Percentiles rank a stretch among this genome's conserved stretches.
Evolutionary conservation across 345 rosid genomes (phyloP).

Genomic region (Rhodamnia argentea): DNA sequence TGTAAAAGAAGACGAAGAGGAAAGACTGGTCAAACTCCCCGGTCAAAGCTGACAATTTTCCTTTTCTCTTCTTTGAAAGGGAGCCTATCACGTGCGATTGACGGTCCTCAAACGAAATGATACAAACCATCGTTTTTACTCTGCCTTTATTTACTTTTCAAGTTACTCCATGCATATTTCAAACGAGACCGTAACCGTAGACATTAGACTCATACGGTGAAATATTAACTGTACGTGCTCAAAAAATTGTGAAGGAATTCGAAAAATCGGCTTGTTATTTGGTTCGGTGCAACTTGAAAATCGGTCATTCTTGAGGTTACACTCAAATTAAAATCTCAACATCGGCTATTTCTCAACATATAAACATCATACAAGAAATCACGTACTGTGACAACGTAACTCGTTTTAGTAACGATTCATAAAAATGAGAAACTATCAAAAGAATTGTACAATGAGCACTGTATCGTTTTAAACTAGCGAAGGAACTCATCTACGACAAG

Average conservation of each 20-base stretch:
- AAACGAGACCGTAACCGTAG: neutral
- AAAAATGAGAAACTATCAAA: neutral
- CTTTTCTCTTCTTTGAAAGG: neutral
- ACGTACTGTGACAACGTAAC: neutral
- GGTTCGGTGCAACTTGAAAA: neutral
- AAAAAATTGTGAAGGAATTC: neutral
- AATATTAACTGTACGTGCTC: neutral
- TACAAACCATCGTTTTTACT: neutral
- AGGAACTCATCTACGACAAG: neutral
- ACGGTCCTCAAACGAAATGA: neutral
- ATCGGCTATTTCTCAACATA: neutral
- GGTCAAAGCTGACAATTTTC: neutral
- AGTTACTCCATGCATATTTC: neutral
- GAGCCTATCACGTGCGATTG: neutral
- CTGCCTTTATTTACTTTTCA: neutral
- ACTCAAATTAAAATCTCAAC: neutral
- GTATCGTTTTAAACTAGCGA: neutral
- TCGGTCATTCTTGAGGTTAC: neutral
- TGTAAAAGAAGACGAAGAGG: neutral
- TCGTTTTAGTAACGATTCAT: neutral
- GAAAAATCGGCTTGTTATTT: fast-evolving
- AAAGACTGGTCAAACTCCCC: neutral
- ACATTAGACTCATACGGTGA: no score
- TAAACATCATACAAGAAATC: neutral
- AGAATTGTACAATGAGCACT: neutral